Evolutionary conservation across 2,329 filamentous ascomycete species (phyloP), one percentile per base, ranked within the genome.

Genomic region (Trichoderma koningiopsis): DNA sequence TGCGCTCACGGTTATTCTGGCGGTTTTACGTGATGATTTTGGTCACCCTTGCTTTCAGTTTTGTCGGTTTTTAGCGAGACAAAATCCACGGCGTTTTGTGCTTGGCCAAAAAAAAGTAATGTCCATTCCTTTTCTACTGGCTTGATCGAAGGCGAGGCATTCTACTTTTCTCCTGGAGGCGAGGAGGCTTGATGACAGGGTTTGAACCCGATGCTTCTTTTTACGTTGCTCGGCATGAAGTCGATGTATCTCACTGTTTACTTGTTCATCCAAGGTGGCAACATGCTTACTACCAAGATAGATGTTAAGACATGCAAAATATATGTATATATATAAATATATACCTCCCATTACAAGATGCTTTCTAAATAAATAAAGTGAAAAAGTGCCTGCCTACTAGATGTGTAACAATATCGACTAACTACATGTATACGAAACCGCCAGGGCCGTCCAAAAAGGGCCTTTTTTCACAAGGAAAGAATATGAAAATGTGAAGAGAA

Each of bases 41-140:
- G 52, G 40, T 43, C 49, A 52, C 62, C 62, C 31, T 47, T 65
- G 62, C 62, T 57, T 65, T 65, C 37, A 37, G 27, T 24, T 59
- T 60, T 68, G 56, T 52, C 55, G 33, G 40, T 53, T 61, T 61
- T 61, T 59, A 61, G 57, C 62, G 52, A 65, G 62, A 65, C 62
- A 35, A 68, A 31, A 24, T 64, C 61, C 49, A n/a, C 37, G 33
- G 29, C 43, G 65, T 68, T 68, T 60, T 57, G 57, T 61, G 65
- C 65, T 61, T 61, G 65, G 40, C 40, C 56, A 68, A 68, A 59
- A 68, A 59, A 65, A 65, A 65, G 62, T 62, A 61, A 68, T 62
- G 57, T 68, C 65, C n/a, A 49, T 43, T 61, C 52, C 43, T 61
- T 35, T 27, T 22, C n/a, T 47, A 37, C 56, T 61, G 40, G 43